Evolutionary conservation across 345 rosid genomes (phyloP).

Genomic region (Gossypium raimondii): DNA sequence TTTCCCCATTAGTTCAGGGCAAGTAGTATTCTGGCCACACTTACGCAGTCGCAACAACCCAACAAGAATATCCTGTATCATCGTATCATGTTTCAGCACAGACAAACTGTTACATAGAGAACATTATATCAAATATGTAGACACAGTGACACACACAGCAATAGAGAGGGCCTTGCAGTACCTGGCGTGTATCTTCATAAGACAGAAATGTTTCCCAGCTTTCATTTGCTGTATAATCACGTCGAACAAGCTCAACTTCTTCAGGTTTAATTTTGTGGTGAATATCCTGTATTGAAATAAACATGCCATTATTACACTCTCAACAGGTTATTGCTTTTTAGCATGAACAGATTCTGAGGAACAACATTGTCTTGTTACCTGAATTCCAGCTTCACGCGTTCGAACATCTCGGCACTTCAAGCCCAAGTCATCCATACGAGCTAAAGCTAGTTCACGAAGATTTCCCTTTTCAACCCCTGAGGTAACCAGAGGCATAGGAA

Average conservation of each 20-base stretch:
- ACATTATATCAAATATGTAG: not conserved
- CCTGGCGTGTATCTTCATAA: conserved; percentile 95
- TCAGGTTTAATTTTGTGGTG: conserved; percentile 95
- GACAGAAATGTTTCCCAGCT: conserved; percentile 99
- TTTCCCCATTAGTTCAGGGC: conserved; percentile 85
- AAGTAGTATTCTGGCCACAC: conserved; percentile 80
- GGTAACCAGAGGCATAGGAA: conserved; percentile 98
- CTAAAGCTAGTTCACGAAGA: conserved; percentile 92
- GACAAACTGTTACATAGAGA: not conserved
- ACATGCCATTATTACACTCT: conserved; percentile 8
- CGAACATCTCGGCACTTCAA: conserved; percentile 98
- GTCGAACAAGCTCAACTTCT: conserved; percentile 98
- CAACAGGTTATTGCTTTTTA: conserved; percentile 1
- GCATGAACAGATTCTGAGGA: conserved; percentile 3
- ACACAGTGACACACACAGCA: not conserved
- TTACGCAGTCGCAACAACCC: conserved; percentile 84
- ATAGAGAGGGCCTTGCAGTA: conserved; percentile 22
- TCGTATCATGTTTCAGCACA: not conserved
- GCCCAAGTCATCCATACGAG: conserved; percentile 97
- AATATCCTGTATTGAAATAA: conserved; percentile 59
- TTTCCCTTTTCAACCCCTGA: conserved; percentile 99
- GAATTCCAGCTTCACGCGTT: conserved; percentile 98
- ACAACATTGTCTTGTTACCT: conserved; percentile 38
- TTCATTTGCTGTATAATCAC: conserved; percentile 95
- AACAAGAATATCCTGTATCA: conserved; percentile 84